These are phyloP conservation scores for Pelargonium fulgidum DNA, from an alignment of 441 rosid species.

Conservation along the genomic window DNA sequence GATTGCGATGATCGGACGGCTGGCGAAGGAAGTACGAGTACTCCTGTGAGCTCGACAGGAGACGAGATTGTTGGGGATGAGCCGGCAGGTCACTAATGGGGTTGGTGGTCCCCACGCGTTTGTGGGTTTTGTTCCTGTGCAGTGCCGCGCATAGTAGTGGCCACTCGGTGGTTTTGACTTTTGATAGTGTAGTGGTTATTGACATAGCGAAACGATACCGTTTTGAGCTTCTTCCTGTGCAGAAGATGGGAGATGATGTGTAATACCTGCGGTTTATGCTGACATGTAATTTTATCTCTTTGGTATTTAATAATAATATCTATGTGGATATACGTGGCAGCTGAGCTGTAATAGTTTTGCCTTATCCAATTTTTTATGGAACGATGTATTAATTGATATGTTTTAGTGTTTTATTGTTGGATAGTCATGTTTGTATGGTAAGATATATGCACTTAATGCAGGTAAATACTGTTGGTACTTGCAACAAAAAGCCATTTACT, in stretches of 20 bases:
- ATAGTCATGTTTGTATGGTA: no score
- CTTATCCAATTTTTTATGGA: no score
- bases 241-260: neutral
- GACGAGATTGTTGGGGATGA: neutral
- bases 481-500: no score
- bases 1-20: neutral
- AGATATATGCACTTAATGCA: no score
- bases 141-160: neutral
- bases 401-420: no score
- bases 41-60: conserved; percentile 2
- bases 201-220: neutral
- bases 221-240: neutral
- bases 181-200: neutral
- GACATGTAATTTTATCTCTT: no score
- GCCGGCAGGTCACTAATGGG: conserved; percentile 2
- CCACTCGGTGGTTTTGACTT: neutral
- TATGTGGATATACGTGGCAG: no score
- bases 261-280: no score
- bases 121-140: neutral
- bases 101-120: neutral
- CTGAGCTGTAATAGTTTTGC: no score
- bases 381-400: no score
- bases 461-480: no score
- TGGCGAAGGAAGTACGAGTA: neutral
- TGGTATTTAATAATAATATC: no score